Percentiles rank a stretch among this genome's conserved stretches.
Evolutionary conservation across 1,139 yeast genomes (phyloP).

Genomic region (Hansenula lynferdii): DNA sequence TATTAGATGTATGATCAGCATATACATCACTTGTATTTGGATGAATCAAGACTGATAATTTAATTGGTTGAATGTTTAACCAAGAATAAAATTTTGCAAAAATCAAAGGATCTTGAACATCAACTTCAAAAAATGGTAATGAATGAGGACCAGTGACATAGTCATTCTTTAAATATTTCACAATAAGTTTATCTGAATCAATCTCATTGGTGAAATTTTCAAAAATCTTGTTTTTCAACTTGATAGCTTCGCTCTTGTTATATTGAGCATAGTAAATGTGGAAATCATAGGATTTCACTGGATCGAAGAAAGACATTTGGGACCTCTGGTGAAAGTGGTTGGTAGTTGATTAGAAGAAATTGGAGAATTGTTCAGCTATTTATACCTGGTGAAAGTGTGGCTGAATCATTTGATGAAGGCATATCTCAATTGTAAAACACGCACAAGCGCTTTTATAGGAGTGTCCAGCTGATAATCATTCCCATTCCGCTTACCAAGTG

Average conservation of each 20-base stretch:
- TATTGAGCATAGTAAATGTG: slow-evolving; percentile 11
- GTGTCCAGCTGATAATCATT: too few species aligned
- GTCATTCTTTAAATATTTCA: slow-evolving; percentile 10
- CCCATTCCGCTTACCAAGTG: too few species aligned
- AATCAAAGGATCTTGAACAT: slow-evolving; percentile 7
- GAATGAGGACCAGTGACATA: slow-evolving; percentile 10
- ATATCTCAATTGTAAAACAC: too few species aligned
- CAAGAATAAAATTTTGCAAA: slow-evolving; percentile 11
- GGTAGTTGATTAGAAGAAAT: too few species aligned
- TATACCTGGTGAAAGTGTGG: too few species aligned
- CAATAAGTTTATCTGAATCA: slow-evolving; percentile 6
- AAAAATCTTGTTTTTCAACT: slow-evolving; percentile 11
- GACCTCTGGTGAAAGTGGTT: too few species aligned
- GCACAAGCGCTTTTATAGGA: too few species aligned
- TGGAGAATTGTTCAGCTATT: too few species aligned
- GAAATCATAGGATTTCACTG: slow-evolving; percentile 12
- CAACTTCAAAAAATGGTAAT: slow-evolving; percentile 12
- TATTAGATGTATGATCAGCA: slow-evolving; percentile 46
- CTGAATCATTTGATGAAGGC: too few species aligned
- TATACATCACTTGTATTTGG: slow-evolving; percentile 39
- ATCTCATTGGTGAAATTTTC: slow-evolving; percentile 5
- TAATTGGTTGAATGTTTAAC: slow-evolving; percentile 45
- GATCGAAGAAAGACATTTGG: slow-evolving; percentile 7
- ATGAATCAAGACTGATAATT: slow-evolving; percentile 47
- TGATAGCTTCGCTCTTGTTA: slow-evolving; percentile 9